These are phyloP conservation scores for Sclerotinia borealis DNA, from an alignment of 2,329 filamentous ascomycete species.

Conservation along the genomic window DNA sequence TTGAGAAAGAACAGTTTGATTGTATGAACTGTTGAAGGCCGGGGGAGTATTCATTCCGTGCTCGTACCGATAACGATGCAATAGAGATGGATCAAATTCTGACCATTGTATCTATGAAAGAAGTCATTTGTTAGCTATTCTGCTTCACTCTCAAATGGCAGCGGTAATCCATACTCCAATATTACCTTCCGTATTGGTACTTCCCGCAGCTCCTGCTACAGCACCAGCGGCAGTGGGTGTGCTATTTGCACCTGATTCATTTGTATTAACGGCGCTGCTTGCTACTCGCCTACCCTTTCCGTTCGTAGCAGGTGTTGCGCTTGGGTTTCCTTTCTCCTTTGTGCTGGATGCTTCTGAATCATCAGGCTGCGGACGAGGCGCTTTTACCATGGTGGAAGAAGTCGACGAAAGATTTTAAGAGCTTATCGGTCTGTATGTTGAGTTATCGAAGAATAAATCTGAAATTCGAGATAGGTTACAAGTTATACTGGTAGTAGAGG, in stretches of 20 bases:
- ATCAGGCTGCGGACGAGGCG: conserved; percentile 29
- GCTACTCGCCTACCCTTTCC: conserved; percentile 30
- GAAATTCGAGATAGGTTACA: too few relatives aligned
- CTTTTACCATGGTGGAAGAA: conserved; percentile 11
- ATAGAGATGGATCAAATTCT: conserved; percentile 58
- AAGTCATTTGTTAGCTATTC: conserved; percentile 4
- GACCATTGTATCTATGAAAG: conserved; percentile 53
- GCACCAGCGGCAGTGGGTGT: conserved; percentile 16
- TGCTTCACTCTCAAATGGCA: background rate
- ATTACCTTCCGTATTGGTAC: conserved; percentile 20
- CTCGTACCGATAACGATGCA: conserved; percentile 70
- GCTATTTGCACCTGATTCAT: conserved; percentile 30
- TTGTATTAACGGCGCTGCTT: conserved; percentile 16
- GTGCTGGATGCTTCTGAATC: conserved; percentile 35
- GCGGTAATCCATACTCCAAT: conserved; percentile 25
- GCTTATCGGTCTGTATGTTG: background rate
- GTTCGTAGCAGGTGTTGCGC: conserved; percentile 19
- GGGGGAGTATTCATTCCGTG: conserved; percentile 66
- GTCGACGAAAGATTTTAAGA: background rate
- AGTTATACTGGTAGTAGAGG: background rate
- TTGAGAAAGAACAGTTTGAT: conserved; percentile 55
- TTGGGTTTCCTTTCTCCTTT: conserved; percentile 30
- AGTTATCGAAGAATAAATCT: background rate
- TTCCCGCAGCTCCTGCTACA: conserved; percentile 13
- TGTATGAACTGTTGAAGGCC: conserved; percentile 60